Evolutionary conservation across 83 land plant genomes (phyloP).

Genomic region (Thuja plicata): DNA sequence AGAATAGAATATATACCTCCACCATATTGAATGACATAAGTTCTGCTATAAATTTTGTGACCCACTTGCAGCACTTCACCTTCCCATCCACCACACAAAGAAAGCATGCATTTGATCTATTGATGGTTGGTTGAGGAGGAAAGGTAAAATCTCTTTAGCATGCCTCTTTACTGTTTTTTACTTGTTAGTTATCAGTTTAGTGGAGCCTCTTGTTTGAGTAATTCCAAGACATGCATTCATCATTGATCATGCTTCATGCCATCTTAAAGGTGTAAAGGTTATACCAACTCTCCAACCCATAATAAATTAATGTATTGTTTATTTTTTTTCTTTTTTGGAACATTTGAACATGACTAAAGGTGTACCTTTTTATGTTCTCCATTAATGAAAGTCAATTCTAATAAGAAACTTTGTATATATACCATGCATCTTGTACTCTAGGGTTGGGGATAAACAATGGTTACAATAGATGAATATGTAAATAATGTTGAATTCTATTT

Average conservation of each 20-base stretch:
- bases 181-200: neutral
- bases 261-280: slow-evolving; percentile 5
- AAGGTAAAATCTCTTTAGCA: slow-evolving; percentile 9
- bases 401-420: neutral
- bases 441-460: neutral
- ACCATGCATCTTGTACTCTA: neutral
- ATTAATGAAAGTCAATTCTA: neutral
- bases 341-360: slow-evolving; percentile 2
- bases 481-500: neutral
- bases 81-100: neutral
- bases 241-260: slow-evolving; percentile 2
- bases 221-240: slow-evolving; percentile 5
- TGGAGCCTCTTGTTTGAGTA: slow-evolving; percentile 8
- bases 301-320: slow-evolving; percentile 4
- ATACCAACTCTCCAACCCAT: slow-evolving; percentile 6
- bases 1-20: neutral
- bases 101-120: slow-evolving; percentile 9
- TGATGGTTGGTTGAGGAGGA: slow-evolving; percentile 3
- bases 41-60: neutral
- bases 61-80: slow-evolving; percentile 2
- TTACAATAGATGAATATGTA: neutral
- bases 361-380: neutral
- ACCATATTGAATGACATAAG: neutral
- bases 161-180: neutral
- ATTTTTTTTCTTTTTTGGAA: neutral